Evolutionary conservation across 2,329 filamentous ascomycete species (phyloP), one percentile per base, ranked within the genome.

Genomic region (Diaporthe ampelina): DNA sequence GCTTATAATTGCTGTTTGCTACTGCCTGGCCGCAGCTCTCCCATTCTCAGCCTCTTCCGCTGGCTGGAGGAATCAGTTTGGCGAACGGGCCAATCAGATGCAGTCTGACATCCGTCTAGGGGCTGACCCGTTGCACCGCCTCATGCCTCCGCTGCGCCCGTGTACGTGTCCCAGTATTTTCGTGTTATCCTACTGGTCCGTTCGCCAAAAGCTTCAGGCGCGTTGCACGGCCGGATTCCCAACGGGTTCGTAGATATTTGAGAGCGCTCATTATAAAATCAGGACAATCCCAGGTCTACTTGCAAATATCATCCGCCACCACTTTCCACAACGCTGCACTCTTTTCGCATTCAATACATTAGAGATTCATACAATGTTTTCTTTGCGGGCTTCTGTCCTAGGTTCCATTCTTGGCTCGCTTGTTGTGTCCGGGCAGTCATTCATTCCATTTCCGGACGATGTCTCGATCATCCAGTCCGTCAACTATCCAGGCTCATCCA

Each of bases 401-500:
- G 29, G 29, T 26, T 24, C 21, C 8, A 21, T 52, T 19, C 63
- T 67, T 37, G 32, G 43, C 17, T 50, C 63, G 17, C 21, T n/a
- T 26, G 10, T 52, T 21, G 63, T 52, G 45, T 37, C 61, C 6
- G 70, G 54, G 24, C 59, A 74, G 15, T 59, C 70, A 7, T 74
- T 73, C n/a, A 59, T 74, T 9, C 73, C 73, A 5, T 4, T 58
- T 19, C 73, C 73, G 32, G 21, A 37, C 0, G 54, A 70, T 54
- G 43, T 71, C 24, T 40, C 56, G 13, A 56, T 32, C 32, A 52
- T 69, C 1, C 10, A 69, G 21, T 75, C 73, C 7, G 24, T 11
- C 26, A 68, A 52, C 13, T 70, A 72, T 19, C 68, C 72, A 8
- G 74, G 72, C 17, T 69, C 58, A 17, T 72, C 74, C 8, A 45